Evolutionary conservation across 768 basidiomycete genomes (phyloP).

Genomic region (Chiua virens): DNA sequence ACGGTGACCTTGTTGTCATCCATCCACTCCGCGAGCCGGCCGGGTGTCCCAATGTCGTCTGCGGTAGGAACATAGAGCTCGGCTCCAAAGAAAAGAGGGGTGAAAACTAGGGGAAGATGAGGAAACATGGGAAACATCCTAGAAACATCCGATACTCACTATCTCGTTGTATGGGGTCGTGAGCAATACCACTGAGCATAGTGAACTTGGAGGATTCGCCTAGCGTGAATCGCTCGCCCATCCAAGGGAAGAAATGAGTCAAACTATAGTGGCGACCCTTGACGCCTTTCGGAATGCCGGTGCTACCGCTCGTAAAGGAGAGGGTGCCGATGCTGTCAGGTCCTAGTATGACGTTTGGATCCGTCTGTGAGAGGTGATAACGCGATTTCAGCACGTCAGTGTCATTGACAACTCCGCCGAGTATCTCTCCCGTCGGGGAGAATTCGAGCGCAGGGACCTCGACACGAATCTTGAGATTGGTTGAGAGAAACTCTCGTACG

Average conservation of each 20-base stretch:
- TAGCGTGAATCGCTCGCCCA: conserved; percentile 85
- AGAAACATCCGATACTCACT: conserved; percentile 58
- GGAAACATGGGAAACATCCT: background rate
- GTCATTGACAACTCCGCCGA: conserved; percentile 55
- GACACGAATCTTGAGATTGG: conserved; percentile 80
- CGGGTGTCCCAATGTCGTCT: conserved; percentile 96
- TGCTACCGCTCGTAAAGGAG: conserved; percentile 96
- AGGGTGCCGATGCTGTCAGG: conserved; percentile 94
- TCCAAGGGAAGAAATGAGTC: conserved; percentile 99
- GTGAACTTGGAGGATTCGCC: conserved; percentile 81
- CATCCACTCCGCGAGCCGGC: conserved; percentile 98
- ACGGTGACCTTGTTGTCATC: conserved; percentile 85
- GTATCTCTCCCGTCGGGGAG: conserved; percentile 56
- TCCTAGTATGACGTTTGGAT: conserved; percentile 84
- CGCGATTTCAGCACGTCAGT: conserved; percentile 64
- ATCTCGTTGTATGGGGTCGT: conserved; percentile 98
- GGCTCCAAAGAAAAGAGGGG: conserved; percentile 96
- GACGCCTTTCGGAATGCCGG: conserved; percentile 98
- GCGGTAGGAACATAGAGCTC: conserved; percentile 93
- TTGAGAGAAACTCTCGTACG: conserved; percentile 79
- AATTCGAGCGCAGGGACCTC: conserved; percentile 90
- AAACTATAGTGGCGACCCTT: conserved; percentile 91
- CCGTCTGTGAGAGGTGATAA: conserved; percentile 55
- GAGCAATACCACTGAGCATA: conserved; percentile 98
- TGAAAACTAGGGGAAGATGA: conserved; percentile 70